phyloP scores from a whole-genome alignment of 1,284 basidiomycete species.

The Peniophora sp. region DNA sequence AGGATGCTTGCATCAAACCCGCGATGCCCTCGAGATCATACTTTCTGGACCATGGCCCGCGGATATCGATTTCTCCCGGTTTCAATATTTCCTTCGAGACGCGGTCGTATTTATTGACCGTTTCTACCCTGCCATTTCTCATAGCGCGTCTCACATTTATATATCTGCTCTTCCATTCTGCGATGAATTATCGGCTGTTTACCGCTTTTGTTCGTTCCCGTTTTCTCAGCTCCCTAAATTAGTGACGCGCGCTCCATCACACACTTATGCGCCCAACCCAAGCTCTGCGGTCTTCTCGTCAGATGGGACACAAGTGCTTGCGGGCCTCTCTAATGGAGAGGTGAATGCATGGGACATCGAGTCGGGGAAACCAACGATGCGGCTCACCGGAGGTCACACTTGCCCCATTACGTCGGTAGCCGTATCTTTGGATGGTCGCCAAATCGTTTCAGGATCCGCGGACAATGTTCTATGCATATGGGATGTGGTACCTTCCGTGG shows the following conservation, averaged over 20 bases:
- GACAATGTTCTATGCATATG: conserved; percentile 3
- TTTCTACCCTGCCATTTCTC: not conserved
- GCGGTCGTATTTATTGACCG: not conserved
- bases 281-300: conserved; percentile 10
- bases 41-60: not conserved
- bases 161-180: not conserved
- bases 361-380: not conserved
- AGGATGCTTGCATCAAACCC: not conserved
- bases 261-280: not conserved
- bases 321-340: conserved; percentile 9
- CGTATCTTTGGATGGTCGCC: not conserved
- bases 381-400: not conserved
- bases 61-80: not conserved
- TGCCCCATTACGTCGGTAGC: not conserved
- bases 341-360: conserved; percentile 8
- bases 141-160: not conserved
- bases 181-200: not conserved
- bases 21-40: not conserved
- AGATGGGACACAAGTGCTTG: conserved; percentile 6
- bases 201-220: not conserved
- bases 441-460: conserved; percentile 2
- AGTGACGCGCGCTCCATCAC: not conserved
- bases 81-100: not conserved
- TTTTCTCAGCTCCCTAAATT: not conserved
- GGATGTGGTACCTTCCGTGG: not conserved